Base-by-base conservation (phyloP, 2,329 filamentous ascomycete species). In the Penicillium janthinellum region DNA sequence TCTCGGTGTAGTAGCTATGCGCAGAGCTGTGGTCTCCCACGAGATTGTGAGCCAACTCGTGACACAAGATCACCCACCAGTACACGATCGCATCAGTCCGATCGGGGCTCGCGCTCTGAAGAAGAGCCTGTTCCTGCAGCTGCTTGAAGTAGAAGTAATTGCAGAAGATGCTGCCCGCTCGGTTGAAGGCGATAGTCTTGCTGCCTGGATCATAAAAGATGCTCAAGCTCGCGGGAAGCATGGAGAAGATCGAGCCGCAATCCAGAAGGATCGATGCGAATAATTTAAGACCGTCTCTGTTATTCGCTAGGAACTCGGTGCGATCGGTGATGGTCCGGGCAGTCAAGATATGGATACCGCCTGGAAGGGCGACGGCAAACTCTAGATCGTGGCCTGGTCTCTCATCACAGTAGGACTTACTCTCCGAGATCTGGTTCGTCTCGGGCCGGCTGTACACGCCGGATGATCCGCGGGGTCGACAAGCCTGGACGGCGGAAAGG, bases 21-120 rank as follows among this genome's bases (percentile, higher is more conserved):
- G 90, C 85, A 15, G 90, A 82, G 70, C 89, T 89, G 75, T 98
- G 94, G 63, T 87, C 84, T 39, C 79, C 78, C 8, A 96, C 91
- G 56, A 99, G 79, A 73, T 99, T 99, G 78, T 99, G 95, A 59
- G 95, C 93, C 75, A 99, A 79, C 78, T 99, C 96, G 74, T 99
- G 95, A 63, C 92, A 96, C 62, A 97, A 75, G n/a, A 95, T 92
- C 64, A 96, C 90, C 86, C 90, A 97, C 94, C 94, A 98, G 82
- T 93, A 96, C 1, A 89, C 85, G 58, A 87, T 81, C 2, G 91
- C 91, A 61, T 95, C 90, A 4, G 86, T 82, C 72, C 81, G 86
- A 15, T 80, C 84, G 50, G 71, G 73, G 51, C 58, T 77, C 51
- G 64, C 66, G 61, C 67, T 72, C 22, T 71, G 65, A 20, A 75